Evolutionary conservation across 148 eudicot species (phyloP).

Genomic region (Rhododendron ferrugineum): DNA sequence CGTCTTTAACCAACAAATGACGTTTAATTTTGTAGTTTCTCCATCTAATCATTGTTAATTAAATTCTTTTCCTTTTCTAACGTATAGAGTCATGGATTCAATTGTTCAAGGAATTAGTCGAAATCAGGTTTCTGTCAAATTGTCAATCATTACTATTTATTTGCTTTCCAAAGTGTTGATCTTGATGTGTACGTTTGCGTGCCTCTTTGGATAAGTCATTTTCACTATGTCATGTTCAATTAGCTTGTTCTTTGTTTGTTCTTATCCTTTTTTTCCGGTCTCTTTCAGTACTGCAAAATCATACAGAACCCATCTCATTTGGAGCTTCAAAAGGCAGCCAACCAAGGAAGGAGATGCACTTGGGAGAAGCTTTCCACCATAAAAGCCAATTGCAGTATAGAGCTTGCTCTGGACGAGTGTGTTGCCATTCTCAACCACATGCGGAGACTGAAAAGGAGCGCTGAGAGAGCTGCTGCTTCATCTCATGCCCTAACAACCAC

Average conservation of each 20-base stretch:
- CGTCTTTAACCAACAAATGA: not conserved
- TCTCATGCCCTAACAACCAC: conserved; percentile 37
- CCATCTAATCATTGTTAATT: not conserved
- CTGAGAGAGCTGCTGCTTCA: conserved; percentile 58
- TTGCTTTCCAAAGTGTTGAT: not conserved
- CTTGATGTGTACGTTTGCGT: too few relatives aligned
- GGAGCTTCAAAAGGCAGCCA: conserved; percentile 90
- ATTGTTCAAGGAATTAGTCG: not conserved
- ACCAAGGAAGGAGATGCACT: conserved; percentile 92
- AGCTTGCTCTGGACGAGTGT: conserved; percentile 87
- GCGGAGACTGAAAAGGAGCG: conserved; percentile 74
- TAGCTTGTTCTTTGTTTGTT: not conserved
- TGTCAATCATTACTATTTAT: not conserved
- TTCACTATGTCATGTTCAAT: not conserved
- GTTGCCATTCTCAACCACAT: conserved; percentile 87
- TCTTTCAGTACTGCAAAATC: conserved; percentile 68
- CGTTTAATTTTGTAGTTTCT: not conserved
- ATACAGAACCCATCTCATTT: conserved; percentile 81
- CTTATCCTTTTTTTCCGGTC: not conserved
- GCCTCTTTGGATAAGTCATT: not conserved
- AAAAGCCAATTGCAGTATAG: conserved; percentile 91
- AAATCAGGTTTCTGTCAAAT: not conserved
- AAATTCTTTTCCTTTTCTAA: not conserved
- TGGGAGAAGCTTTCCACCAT: conserved; percentile 99
- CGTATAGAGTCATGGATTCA: not conserved